These are phyloP conservation scores for Trichomonas gallinae DNA, from an alignment of 208 protist species.

Conservation along the genomic window DNA sequence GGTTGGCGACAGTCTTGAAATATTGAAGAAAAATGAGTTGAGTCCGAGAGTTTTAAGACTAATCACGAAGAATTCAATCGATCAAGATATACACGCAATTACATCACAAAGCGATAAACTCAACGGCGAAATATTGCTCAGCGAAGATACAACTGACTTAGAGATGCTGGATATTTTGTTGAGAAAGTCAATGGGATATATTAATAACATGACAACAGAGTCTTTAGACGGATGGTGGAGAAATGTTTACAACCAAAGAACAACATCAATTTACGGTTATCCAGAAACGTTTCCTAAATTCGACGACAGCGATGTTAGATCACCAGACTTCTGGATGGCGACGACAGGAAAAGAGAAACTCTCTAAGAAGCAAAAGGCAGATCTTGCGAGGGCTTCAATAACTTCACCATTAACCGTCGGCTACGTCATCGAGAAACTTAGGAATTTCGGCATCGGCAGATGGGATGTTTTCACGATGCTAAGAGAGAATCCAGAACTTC, in stretches of 20 bases:
- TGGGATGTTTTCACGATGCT: background rate
- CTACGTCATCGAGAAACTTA: background rate
- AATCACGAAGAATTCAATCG: background rate
- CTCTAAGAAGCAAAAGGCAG: background rate
- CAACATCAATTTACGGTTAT: background rate
- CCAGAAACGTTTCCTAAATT: background rate
- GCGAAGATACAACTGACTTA: background rate
- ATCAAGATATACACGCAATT: background rate
- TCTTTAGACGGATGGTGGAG: background rate
- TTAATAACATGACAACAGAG: background rate
- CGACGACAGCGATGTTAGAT: background rate
- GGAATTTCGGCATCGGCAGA: background rate
- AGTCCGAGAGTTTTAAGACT: background rate
- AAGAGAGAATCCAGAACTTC: background rate
- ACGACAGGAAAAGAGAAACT: background rate
- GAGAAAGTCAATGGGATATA: background rate
- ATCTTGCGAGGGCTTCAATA: background rate
- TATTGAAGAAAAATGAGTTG: background rate
- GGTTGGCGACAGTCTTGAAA: background rate
- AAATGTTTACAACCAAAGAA: background rate
- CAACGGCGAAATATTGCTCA: background rate
- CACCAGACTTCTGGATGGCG: background rate
- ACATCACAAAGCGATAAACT: background rate
- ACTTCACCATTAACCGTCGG: background rate
- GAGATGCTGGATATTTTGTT: background rate